A percentile compares a stretch with the other conserved stretches of the same genome.
Conservation (phyloP, 768 basidiomycete species). For the Auricularia heimuer region DNA sequence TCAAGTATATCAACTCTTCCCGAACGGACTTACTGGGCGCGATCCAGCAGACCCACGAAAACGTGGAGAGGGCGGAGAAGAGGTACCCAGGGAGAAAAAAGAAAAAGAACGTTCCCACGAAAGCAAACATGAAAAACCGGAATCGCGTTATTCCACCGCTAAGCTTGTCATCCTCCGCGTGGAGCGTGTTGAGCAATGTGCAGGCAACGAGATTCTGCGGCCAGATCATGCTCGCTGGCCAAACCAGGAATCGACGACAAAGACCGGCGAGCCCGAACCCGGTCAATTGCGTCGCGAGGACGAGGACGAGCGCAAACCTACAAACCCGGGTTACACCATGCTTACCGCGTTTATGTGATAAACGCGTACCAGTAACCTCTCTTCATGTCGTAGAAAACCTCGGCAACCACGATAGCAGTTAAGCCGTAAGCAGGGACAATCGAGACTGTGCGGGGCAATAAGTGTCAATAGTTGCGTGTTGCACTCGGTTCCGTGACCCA, state of each 20-base stretch:
- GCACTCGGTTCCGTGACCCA: not conserved
- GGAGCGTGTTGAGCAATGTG: constrained; percentile 38
- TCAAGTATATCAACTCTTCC: no score
- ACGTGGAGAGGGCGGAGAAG: constrained; percentile 34
- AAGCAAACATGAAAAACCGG: constrained; percentile 28
- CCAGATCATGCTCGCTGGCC: constrained; percentile 41
- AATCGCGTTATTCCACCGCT: constrained; percentile 26
- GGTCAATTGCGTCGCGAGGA: constrained; percentile 32
- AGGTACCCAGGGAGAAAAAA: constrained; percentile 38
- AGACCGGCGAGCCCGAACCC: constrained; percentile 37
- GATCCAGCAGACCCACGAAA: constrained; percentile 42
- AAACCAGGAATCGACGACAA: constrained; percentile 34
- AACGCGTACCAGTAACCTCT: constrained; percentile 22
- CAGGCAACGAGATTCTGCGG: constrained; percentile 35
- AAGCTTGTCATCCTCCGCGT: constrained; percentile 35
- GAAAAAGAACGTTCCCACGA: constrained; percentile 25
- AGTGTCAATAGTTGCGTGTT: constrained; percentile 15
- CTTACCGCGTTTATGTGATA: not conserved
- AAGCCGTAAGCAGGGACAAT: constrained; percentile 29
- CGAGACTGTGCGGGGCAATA: constrained; percentile 29
- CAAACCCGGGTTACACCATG: not conserved
- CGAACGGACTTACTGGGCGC: constrained; percentile 17
- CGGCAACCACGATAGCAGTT: constrained; percentile 24
- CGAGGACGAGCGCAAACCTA: constrained; percentile 30
- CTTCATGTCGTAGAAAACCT: constrained; percentile 26